These are phyloP conservation scores for Podospora bellae-mahoneyi DNA, from an alignment of 495 filamentous ascomycete species.

Conservation along the genomic window DNA sequence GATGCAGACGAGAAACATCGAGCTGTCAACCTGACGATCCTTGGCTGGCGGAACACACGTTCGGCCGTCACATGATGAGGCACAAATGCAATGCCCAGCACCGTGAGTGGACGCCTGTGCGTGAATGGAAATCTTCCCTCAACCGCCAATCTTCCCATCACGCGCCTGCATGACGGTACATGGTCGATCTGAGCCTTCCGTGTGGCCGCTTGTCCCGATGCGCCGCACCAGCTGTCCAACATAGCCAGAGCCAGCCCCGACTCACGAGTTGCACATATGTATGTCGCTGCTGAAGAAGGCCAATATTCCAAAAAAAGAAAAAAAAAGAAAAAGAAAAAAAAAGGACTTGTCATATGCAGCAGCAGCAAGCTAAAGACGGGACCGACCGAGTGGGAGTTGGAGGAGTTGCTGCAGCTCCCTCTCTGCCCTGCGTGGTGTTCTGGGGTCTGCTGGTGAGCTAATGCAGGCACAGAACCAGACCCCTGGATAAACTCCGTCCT, in stretches of 20 bases:
- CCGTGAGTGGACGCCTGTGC: constrained; percentile 19
- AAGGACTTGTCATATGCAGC: not conserved
- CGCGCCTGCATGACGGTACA: constrained; percentile 18
- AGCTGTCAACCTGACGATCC: not conserved
- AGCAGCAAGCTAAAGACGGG: constrained; percentile 5
- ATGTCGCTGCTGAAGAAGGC: not conserved
- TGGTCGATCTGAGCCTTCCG: constrained; percentile 7
- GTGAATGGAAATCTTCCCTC: constrained; percentile 24
- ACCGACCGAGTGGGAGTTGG: not conserved
- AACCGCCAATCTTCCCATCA: constrained; percentile 19
- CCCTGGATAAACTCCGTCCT: not conserved
- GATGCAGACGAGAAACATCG: constrained; percentile 6
- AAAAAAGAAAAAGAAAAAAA: not conserved
- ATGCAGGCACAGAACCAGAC: constrained; percentile 16
- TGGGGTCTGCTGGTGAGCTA: constrained; percentile 13
- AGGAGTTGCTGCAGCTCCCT: not conserved
- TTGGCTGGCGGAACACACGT: not conserved
- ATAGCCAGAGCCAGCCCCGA: not conserved
- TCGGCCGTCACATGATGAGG: constrained; percentile 29
- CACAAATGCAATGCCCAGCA: constrained; percentile 23
- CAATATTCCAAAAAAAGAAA: no score
- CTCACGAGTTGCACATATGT: not conserved
- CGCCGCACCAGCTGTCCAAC: not conserved
- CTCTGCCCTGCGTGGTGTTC: constrained; percentile 1
- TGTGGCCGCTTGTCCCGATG: constrained; percentile 11